Evolutionary conservation across 2,329 filamentous ascomycete genomes (phyloP).

Genomic region (Aquanectria penicillioides): DNA sequence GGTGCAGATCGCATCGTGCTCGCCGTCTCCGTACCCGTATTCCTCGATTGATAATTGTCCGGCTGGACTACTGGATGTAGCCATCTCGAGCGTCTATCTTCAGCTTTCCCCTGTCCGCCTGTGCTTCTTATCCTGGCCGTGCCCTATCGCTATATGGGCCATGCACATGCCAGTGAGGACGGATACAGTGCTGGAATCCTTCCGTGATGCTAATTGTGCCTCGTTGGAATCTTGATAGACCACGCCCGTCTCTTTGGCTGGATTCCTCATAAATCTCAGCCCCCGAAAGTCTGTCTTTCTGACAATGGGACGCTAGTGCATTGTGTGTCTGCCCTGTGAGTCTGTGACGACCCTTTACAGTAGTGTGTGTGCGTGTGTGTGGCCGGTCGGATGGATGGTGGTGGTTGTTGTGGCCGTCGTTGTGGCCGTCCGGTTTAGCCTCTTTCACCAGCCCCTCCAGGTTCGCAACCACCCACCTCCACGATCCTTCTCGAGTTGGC

Average conservation of each 20-base stretch:
- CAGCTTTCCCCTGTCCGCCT: no score
- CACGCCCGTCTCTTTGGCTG: background rate
- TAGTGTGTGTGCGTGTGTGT: constrained; percentile 1
- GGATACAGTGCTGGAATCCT: background rate
- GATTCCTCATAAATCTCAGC: constrained; percentile 5
- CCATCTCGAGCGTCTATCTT: no score
- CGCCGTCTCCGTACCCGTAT: background rate
- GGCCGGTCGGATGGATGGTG: no score
- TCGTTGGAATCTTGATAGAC: constrained; percentile 4
- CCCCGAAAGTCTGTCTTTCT: constrained; percentile 11
- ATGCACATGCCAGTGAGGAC: no score
- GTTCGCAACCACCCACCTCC: background rate
- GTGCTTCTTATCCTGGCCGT: no score
- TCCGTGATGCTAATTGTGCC: background rate
- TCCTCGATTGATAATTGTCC: constrained; percentile 13
- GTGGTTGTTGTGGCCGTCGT: no score
- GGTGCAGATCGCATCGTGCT: constrained; percentile 8
- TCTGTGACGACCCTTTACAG: background rate
- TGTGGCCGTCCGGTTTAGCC: background rate
- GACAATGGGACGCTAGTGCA: constrained; percentile 1
- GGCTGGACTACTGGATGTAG: background rate
- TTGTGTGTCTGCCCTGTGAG: background rate
- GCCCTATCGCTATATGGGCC: no score
- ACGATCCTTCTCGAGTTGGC: background rate
- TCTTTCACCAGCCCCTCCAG: constrained; percentile 14